A percentile compares a stretch with the other conserved stretches of the same genome.
Evolutionary conservation across 164 flowering plant genomes (phyloP).

Genomic region (Vitis labrusca): DNA sequence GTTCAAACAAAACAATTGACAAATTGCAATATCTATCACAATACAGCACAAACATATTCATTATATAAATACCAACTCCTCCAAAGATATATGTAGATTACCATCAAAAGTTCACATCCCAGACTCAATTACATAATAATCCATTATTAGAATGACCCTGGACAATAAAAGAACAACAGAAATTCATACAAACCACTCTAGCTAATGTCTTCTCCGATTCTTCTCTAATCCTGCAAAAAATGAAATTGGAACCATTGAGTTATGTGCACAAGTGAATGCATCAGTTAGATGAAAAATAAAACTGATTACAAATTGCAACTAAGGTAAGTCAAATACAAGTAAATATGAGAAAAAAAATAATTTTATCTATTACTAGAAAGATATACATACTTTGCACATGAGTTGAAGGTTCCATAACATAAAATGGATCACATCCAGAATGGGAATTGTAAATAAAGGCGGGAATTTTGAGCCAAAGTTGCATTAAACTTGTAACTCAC

Average conservation of each 20-base stretch:
- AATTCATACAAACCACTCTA: not conserved
- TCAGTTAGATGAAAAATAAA: not conserved
- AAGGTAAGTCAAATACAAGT: too few relatives aligned
- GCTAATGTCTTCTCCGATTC: not conserved
- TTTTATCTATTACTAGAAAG: too few relatives aligned
- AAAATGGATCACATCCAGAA: too few relatives aligned
- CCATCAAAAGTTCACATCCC: not conserved
- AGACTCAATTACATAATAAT: not conserved
- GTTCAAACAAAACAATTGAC: too few relatives aligned
- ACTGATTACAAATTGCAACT: too few relatives aligned
- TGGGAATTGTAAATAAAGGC: too few relatives aligned
- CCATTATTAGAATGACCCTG: not conserved
- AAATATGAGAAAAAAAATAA: too few relatives aligned
- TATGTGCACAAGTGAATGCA: not conserved
- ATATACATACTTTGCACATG: too few relatives aligned
- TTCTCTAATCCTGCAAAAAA: constrained; percentile 3
- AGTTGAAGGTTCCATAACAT: too few relatives aligned
- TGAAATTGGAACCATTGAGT: not conserved
- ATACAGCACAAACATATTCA: not conserved
- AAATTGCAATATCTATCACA: not conserved
- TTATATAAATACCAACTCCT: not conserved
- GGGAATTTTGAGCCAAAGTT: too few relatives aligned
- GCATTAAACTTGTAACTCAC: too few relatives aligned
- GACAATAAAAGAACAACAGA: not conserved
- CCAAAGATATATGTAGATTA: not conserved